Evolutionary conservation across 768 basidiomycete species (phyloP), one percentile per base, ranked within the genome.

Genomic region (Lactarius tabidus): DNA sequence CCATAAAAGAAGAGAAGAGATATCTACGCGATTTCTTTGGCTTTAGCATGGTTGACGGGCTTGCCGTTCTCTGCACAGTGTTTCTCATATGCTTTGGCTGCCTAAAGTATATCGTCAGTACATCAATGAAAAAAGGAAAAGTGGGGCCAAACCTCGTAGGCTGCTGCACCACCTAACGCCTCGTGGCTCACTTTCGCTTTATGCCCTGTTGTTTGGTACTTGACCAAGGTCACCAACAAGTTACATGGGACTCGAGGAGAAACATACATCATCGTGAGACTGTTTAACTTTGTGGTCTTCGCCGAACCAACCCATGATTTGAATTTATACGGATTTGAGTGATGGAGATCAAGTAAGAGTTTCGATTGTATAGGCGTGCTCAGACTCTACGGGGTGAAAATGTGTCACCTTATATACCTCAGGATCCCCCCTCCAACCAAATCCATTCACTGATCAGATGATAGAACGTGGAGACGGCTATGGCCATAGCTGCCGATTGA

Each of bases 131-230:
- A n/a, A 26, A 3, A 23, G 20, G 14, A 20, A 35, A n/a, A 0
- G 38, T 5, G n/a, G 31, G 38, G 48, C 2, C 38, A 18, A 54
- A 66, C 87, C 86, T 85, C 86, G 74, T 80, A 90, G 33, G 85
- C 74, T 7, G 87, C 88, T 53, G 89, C 89, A 48, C 76, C 87
- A 55, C 85, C 85, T 67, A 90, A 80, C 52, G 89, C 72, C 75
- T 90, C 84, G 73, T 90, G 88, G 10, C 85, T 82, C 60, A 88
- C 75, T 62, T 75, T 60, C 2, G 87, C 83, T 76, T 86, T 76
- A 78, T 36, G 62, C n/a, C 12, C 10, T 4, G 43, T 7, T 6
- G 0, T 3, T 38, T n/a, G n/a, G 17, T 41, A 57, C 65, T 62
- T 26, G 28, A n/a, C 29, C 8, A 5, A 23, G 38, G 38, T 57